These are phyloP conservation scores for Phialocephala subalpina DNA, from an alignment of 2,329 filamentous ascomycete species.

Conservation along the genomic window DNA sequence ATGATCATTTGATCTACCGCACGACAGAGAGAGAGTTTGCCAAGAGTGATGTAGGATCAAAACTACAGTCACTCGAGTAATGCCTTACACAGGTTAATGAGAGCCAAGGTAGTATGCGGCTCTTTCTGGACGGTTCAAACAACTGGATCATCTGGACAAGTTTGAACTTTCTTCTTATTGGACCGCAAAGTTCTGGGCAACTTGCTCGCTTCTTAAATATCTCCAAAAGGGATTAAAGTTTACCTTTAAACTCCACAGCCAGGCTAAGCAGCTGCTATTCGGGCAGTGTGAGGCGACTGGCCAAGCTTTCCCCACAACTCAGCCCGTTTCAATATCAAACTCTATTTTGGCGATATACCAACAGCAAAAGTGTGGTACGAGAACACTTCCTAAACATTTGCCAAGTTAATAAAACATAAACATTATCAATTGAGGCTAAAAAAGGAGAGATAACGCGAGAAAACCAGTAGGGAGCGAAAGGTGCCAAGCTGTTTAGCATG, in stretches of 20 bases:
- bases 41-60: neutral
- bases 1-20: neutral
- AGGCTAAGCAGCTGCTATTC: neutral
- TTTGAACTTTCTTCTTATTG: neutral
- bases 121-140: neutral
- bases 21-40: neutral
- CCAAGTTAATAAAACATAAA: neutral
- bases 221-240: neutral
- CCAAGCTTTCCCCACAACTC: conserved; percentile 9
- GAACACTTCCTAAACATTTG: neutral
- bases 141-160: neutral
- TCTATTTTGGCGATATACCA: neutral
- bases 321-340: conserved; percentile 21
- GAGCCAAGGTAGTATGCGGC: neutral
- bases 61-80: neutral
- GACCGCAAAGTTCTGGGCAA: neutral
- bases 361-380: neutral
- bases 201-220: neutral
- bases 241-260: neutral
- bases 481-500: neutral
- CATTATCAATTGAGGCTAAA: neutral
- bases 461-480: neutral
- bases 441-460: neutral
- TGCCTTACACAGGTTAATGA: neutral
- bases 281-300: neutral